Percentiles rank a stretch among this genome's conserved stretches.
Evolutionary conservation across 306 rosid species (phyloP).

Genomic region (Hylodesmum podocarpum): DNA sequence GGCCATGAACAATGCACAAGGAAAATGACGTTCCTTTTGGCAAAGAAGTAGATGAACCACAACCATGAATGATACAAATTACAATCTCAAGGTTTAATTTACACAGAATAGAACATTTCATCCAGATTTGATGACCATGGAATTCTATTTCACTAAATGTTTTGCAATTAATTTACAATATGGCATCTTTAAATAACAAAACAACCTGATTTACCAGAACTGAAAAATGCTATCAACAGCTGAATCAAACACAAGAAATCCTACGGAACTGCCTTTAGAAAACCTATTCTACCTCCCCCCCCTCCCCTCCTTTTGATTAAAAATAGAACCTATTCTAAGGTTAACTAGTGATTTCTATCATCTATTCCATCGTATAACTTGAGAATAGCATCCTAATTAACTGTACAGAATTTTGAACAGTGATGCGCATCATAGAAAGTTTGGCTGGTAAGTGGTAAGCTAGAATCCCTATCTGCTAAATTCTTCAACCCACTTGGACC

Average conservation of each 20-base stretch:
- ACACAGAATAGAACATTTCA: constrained; percentile 3
- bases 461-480: constrained; percentile 18
- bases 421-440: constrained; percentile 22
- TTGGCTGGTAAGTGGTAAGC: constrained; percentile 34
- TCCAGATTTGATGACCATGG: neutral
- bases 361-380: constrained; percentile 27
- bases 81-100: neutral
- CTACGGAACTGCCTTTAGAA: constrained; percentile 11
- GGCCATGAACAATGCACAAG: neutral
- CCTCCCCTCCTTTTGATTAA: neutral
- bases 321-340: neutral
- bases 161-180: neutral
- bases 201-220: constrained; percentile 2
- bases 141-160: neutral
- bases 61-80: constrained; percentile 8
- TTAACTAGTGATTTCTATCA: constrained; percentile 5
- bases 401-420: constrained; percentile 41
- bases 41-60: neutral
- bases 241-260: constrained; percentile 16
- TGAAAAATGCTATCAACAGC: constrained; percentile 22
- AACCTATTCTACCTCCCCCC: neutral
- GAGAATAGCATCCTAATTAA: constrained; percentile 28
- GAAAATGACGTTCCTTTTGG: neutral
- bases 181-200: constrained; percentile 18
- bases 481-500: constrained; percentile 18